These are phyloP conservation scores for Ganoderma leucocontextum DNA, from an alignment of 1,284 basidiomycete genomes.

Conservation along the genomic window DNA sequence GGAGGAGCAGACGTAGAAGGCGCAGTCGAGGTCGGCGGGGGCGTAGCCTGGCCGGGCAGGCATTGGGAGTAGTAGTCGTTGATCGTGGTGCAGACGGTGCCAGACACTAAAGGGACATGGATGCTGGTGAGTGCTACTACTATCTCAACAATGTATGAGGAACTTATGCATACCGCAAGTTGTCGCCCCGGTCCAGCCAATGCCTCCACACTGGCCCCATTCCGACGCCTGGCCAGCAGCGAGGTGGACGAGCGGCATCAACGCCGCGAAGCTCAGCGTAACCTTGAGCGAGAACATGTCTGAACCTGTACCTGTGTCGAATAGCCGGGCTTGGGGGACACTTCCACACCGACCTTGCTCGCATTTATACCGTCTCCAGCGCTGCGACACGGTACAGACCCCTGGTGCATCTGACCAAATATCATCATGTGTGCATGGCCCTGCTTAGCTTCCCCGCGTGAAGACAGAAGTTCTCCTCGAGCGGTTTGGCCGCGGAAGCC, in stretches of 20 bases:
- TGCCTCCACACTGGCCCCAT: slow-evolving; percentile 49
- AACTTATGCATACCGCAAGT: slow-evolving; percentile 45
- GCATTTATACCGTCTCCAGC: not conserved
- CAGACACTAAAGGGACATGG: slow-evolving; percentile 41
- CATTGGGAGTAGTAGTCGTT: slow-evolving; percentile 47
- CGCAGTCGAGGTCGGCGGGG: slow-evolving; percentile 14
- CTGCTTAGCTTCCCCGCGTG: not conserved
- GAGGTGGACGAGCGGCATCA: slow-evolving; percentile 41
- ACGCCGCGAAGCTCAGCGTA: slow-evolving; percentile 32
- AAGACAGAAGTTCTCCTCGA: not conserved
- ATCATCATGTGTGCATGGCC: not conserved
- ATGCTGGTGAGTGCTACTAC: slow-evolving; percentile 37
- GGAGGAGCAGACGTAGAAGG: not conserved
- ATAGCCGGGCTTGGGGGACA: not conserved
- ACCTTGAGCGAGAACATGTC: slow-evolving; percentile 26
- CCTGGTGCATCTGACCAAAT: not conserved
- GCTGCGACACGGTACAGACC: not conserved
- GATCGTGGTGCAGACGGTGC: slow-evolving; percentile 37
- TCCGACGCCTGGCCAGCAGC: slow-evolving; percentile 41
- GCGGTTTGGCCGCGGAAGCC: slow-evolving; percentile 13
- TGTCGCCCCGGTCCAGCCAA: slow-evolving; percentile 46
- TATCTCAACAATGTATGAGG: slow-evolving; percentile 5
- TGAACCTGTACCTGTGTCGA: not conserved
- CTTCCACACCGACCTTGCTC: not conserved
- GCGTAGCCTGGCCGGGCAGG: slow-evolving; percentile 35